Evolutionary conservation across 192 early-diverging fungal genomes (phyloP), one percentile per base, ranked within the genome.

Genomic region (Umbelopsis isabellina): DNA sequence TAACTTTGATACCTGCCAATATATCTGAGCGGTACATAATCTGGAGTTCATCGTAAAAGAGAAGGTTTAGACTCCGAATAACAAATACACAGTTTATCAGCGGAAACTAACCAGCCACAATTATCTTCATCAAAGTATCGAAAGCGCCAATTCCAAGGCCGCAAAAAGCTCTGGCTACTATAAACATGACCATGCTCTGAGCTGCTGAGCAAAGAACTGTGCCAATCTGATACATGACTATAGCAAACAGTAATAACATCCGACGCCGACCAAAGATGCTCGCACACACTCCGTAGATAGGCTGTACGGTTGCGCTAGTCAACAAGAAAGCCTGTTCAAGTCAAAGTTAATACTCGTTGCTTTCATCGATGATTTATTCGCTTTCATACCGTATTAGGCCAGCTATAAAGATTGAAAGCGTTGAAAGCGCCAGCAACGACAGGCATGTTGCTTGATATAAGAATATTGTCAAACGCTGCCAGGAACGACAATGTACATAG

Each of bases 221-320:
- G 0, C 96, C 96, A 10, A 91, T 66, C 58, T 89, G 85, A 72
- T 97, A 98, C 44, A 93, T 75, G 30, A 84, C 50, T 45, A 93
- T 87, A 0, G 97, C 92, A 46, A 87, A 85, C 0, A 96, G 74
- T 47, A 97, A 91, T 23, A 64, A 64, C 10, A 41, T 27, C 15
- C 55, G 27, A 7, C 82, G 73, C 44, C 83, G 67, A 4, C 88
- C 87, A 75, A 82, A 78, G n/a, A 85, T 67, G 49, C 75, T 81
- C 2, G 73, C 80, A 7, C 85, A 65, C 65, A 80, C 85, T 27
- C 79, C 78, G 16, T 85, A 81, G 0, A 84, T 55, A 0, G 88
- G 88, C 35, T 87, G 66, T 30, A 82, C 67, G 1, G 72, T 76
- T 0, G 80, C 80, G 22, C 82, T 58, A 3, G 80, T 78, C 47